Evolutionary conservation across 108 stramenopile genomes (phyloP).

Genomic region (Pseudonitzschia multiseries): DNA sequence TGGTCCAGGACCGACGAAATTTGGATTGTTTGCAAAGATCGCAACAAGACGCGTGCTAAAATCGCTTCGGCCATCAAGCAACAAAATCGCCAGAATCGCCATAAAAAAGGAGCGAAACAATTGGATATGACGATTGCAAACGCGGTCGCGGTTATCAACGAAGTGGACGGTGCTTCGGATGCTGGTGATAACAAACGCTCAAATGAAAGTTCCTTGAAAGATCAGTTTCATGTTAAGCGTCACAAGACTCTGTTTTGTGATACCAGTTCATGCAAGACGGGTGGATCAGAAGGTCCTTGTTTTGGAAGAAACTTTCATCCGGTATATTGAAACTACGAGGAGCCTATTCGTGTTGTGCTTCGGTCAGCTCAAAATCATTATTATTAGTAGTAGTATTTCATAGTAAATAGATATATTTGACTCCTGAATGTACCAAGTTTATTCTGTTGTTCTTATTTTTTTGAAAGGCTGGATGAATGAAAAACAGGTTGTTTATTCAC

Average conservation of each 20-base stretch:
- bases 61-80: background rate
- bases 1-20: background rate
- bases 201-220: background rate
- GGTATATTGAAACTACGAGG: no score
- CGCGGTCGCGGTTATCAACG: background rate
- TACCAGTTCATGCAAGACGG: background rate
- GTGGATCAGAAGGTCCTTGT: background rate
- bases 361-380: no score
- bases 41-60: background rate
- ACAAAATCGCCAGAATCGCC: background rate
- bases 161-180: background rate
- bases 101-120: background rate
- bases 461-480: no score
- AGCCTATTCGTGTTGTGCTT: no score
- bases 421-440: no score
- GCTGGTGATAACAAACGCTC: no score
- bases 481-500: no score
- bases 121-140: background rate
- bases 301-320: background rate
- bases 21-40: background rate
- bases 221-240: background rate
- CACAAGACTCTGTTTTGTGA: background rate
- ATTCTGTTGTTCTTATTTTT: no score
- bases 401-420: no score
- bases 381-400: no score